Evolutionary conservation across 2,329 filamentous ascomycete species (phyloP).

Genomic region (Bipolaris bicolor): DNA sequence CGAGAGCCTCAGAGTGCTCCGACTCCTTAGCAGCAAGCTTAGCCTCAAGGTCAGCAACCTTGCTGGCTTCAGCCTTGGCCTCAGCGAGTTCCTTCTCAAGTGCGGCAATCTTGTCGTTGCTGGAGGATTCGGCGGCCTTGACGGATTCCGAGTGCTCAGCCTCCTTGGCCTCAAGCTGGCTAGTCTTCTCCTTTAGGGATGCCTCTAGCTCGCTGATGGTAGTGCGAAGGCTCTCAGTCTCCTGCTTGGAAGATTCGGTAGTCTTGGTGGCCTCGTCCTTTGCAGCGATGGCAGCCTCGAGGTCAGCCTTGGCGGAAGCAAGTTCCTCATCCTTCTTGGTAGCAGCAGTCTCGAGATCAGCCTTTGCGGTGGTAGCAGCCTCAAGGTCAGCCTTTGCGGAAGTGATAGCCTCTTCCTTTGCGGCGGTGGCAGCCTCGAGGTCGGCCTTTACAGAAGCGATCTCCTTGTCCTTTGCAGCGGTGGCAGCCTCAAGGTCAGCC

Average conservation of each 20-base stretch:
- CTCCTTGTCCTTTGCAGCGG: slow-evolving; percentile 10
- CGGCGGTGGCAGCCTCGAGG: slow-evolving; percentile 11
- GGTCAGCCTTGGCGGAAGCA: slow-evolving; percentile 18
- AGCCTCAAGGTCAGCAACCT: slow-evolving; percentile 35
- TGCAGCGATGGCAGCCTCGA: slow-evolving; percentile 9
- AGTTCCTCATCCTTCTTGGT: slow-evolving; percentile 16
- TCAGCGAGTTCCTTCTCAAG: slow-evolving; percentile 30
- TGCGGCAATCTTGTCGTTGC: slow-evolving; percentile 15
- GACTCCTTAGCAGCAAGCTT: slow-evolving; percentile 31
- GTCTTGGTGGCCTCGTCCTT: slow-evolving; percentile 15
- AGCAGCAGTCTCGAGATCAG: slow-evolving; percentile 11
- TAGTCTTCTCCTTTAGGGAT: slow-evolving; percentile 24
- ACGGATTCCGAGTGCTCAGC: slow-evolving; percentile 22
- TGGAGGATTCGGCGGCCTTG: slow-evolving; percentile 22
- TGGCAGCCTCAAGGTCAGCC: slow-evolving; percentile 18
- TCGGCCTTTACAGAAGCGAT: slow-evolving; percentile 24
- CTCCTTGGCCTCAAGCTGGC: slow-evolving; percentile 23
- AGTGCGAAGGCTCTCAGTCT: slow-evolving; percentile 19
- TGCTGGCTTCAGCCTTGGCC: slow-evolving; percentile 31
- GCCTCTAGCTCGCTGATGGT: slow-evolving; percentile 31
- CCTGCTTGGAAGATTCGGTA: slow-evolving; percentile 26
- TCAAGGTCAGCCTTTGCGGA: slow-evolving; percentile 19
- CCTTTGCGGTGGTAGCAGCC: slow-evolving; percentile 10
- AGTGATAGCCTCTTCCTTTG: too few species aligned
- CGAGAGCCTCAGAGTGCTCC: slow-evolving; percentile 31